These are phyloP conservation scores for Kuraishia borneana DNA, from an alignment of 805 yeast species.

Conservation along the genomic window DNA sequence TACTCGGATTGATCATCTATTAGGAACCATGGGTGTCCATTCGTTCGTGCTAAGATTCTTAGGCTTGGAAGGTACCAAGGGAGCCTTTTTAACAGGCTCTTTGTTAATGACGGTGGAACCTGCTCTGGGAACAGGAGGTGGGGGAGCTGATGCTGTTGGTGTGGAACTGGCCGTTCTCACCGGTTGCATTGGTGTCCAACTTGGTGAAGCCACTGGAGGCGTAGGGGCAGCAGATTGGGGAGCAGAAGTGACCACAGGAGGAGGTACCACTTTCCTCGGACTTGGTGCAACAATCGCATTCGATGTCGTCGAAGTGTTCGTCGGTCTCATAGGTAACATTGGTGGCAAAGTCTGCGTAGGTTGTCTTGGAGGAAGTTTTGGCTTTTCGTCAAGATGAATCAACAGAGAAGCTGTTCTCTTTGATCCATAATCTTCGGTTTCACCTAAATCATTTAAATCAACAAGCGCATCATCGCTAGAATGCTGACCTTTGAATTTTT, in stretches of 20 bases:
- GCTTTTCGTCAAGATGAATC: conserved; percentile 28
- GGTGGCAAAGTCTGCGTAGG: conserved; percentile 13
- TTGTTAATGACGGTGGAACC: conserved; percentile 5
- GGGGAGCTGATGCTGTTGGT: conserved; percentile 3
- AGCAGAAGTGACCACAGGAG: conserved; percentile 38
- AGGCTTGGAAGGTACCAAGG: conserved; percentile 21
- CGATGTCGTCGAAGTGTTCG: not conserved
- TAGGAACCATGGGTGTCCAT: conserved; percentile 1
- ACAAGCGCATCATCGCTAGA: conserved; percentile 9
- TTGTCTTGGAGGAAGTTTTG: conserved; percentile 1
- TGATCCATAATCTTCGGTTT: conserved; percentile 10
- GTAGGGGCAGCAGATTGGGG: conserved; percentile 37
- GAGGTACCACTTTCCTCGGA: conserved; percentile 25
- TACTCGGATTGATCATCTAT: conserved; percentile 5
- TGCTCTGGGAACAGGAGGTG: conserved; percentile 20
- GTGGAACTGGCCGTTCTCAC: conserved; percentile 1
- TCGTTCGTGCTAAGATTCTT: conserved; percentile 8
- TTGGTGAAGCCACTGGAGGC: conserved; percentile 17
- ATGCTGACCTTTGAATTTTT: conserved; percentile 31
- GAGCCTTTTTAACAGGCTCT: conserved; percentile 11
- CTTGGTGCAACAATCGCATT: not conserved
- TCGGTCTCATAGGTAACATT: conserved; percentile 59
- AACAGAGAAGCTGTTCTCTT: conserved; percentile 36
- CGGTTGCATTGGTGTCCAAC: conserved; percentile 2
- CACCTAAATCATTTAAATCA: conserved; percentile 16